Percentiles rank a stretch among this genome's conserved stretches.
phyloP scores from a whole-genome alignment of 768 basidiomycete genomes.

The Auriscalpium microsporum region DNA sequence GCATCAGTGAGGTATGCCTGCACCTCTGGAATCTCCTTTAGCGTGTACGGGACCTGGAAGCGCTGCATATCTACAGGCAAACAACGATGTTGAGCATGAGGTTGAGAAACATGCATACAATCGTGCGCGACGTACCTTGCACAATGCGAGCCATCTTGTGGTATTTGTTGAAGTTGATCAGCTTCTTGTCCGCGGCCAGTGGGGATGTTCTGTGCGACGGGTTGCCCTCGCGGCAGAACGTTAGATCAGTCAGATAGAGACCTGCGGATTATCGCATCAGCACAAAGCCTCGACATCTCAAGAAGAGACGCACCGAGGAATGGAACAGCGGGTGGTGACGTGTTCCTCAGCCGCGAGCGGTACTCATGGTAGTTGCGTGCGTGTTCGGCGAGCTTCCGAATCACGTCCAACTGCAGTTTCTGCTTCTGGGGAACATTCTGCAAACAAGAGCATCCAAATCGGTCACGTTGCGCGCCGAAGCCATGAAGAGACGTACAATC shows the following conservation, averaged over 20 bases:
- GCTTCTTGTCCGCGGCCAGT: constrained; percentile 58
- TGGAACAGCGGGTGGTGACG: constrained; percentile 87
- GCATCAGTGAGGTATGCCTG: constrained; percentile 69
- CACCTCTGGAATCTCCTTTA: constrained; percentile 85
- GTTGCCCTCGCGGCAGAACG: constrained; percentile 94
- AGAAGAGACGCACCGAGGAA: constrained; percentile 64
- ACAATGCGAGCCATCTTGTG: constrained; percentile 83
- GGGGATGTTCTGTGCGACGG: constrained; percentile 78
- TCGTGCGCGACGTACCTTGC: constrained; percentile 41
- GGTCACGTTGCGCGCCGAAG: neutral
- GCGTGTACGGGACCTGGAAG: constrained; percentile 79
- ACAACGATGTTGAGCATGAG: neutral
- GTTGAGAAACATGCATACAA: neutral
- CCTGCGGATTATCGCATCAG: constrained; percentile 33
- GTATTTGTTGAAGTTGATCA: constrained; percentile 97
- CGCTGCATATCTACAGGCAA: constrained; percentile 70
- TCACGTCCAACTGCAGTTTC: constrained; percentile 62
- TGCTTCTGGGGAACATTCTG: constrained; percentile 85
- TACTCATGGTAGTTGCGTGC: constrained; percentile 88
- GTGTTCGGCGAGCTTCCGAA: constrained; percentile 87
- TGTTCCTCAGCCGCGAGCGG: constrained; percentile 76
- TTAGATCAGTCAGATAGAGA: constrained; percentile 84
- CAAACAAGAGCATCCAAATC: constrained; percentile 1
- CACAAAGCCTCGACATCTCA: constrained; percentile 11
- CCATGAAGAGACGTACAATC: constrained; percentile 49